Base-by-base conservation (phyloP, 345 rosid genomes). In the Cochlearia excelsa region DNA sequence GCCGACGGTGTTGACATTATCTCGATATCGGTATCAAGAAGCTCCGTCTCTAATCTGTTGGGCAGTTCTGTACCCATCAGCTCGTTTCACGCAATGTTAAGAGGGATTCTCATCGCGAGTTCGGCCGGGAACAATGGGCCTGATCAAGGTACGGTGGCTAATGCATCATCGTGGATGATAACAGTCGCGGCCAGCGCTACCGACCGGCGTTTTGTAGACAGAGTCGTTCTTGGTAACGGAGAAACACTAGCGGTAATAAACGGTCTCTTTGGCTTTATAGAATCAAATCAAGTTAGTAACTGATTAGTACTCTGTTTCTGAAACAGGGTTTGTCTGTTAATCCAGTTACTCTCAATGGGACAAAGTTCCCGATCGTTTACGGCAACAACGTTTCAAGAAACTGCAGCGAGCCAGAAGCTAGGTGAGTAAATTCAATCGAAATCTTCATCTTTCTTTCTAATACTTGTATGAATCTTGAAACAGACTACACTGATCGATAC, bases 1-100 rank as follows among this genome's bases (percentile, higher is more conserved):
- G 65, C 70, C 9, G 84, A 77, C 29, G 79, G 84, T 2, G 81
- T 80, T 48, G 79, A 80, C 53, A 53, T 80, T 45, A 28, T 80
- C 39, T 80, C n/a, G n/a, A n/a, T n/a, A n/a, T n/a, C n/a, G n/a
- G n/a, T n/a, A n/a, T n/a, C n/a, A n/a, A n/a, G n/a, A n/a, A n/a
- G n/a, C n/a, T n/a, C 84, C 0, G 26, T 80, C n/a, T 80, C 84
- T 4, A 69, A 56, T 46, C 76, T 80, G 49, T 61, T 66, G 1
- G 67, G 62, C 2, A n/a, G n/a, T n/a, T 70, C 76, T 29, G 69
- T 77, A 40, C 68, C 78, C 9, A 53, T 74, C 1, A 79, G 79
- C 30, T 62, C 79, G 26, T 77, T 80, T 58, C 81, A 77, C 33
- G 84, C 84, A 6, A 70, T 71, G 46, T 58, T 51, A 27, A 75